phyloP scores from a whole-genome alignment of 805 yeast species.

The Starmerella etchellsii region DNA sequence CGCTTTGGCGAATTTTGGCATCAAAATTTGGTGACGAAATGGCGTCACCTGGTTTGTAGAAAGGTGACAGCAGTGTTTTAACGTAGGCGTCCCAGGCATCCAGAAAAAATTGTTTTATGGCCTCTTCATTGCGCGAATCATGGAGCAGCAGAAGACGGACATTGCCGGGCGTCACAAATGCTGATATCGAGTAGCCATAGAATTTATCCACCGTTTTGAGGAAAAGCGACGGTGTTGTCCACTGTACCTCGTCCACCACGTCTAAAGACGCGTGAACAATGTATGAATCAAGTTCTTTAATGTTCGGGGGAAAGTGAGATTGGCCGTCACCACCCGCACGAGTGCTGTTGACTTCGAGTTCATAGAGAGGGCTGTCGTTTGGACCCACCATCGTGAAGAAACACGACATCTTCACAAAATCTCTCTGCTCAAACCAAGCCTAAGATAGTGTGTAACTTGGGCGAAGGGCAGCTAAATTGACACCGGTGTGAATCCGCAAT shows the following conservation, averaged over 20 bases:
- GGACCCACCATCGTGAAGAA: slow-evolving; percentile 83
- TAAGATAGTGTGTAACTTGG: too few species aligned
- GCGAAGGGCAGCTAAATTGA: too few species aligned
- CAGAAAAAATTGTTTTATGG: slow-evolving; percentile 67
- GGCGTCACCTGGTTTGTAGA: slow-evolving; percentile 63
- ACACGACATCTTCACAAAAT: slow-evolving; percentile 65
- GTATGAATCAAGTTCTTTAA: slow-evolving; percentile 74
- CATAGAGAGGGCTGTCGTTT: slow-evolving; percentile 74
- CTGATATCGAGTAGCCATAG: slow-evolving; percentile 70
- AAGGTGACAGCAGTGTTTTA: slow-evolving; percentile 74
- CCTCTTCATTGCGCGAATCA: slow-evolving; percentile 51
- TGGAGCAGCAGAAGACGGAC: slow-evolving; percentile 65
- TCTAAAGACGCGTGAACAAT: slow-evolving; percentile 81
- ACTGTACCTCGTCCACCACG: slow-evolving; percentile 79
- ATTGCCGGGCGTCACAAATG: slow-evolving; percentile 79
- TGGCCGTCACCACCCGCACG: slow-evolving; percentile 55
- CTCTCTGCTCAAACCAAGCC: too few species aligned
- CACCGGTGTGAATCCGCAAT: too few species aligned
- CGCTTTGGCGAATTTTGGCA: slow-evolving; percentile 52
- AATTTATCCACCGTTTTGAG: slow-evolving; percentile 73
- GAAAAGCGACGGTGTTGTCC: slow-evolving; percentile 54
- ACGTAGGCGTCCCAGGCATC: slow-evolving; percentile 83
- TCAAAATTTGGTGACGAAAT: slow-evolving; percentile 68
- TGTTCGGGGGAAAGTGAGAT: slow-evolving; percentile 49
- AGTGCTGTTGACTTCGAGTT: slow-evolving; percentile 68